Evolutionary conservation across 331 rosid genomes (phyloP).

Genomic region (Acacia pycnantha): DNA sequence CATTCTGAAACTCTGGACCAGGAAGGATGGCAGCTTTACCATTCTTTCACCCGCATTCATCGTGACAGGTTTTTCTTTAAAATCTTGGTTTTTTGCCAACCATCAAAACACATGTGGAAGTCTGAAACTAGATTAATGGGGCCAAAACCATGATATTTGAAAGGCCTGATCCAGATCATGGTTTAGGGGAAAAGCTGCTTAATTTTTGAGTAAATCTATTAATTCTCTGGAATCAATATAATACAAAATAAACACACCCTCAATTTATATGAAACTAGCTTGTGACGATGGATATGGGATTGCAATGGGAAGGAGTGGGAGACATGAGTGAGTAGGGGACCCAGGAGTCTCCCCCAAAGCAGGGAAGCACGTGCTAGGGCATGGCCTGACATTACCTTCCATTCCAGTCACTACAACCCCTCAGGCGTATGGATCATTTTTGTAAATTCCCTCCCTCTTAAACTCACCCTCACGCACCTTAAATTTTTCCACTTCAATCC

Average conservation of each 20-base stretch:
- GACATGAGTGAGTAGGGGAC: constrained; percentile 2
- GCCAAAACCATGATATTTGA: no score
- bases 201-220: no score
- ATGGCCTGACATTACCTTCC: constrained; percentile 20
- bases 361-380: constrained; percentile 44
- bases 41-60: neutral
- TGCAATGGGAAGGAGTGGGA: neutral
- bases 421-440: neutral
- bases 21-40: neutral
- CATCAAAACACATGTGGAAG: no score
- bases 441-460: neutral
- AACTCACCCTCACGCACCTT: neutral
- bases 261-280: neutral
- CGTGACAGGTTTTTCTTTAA: neutral
- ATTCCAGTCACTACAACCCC: neutral
- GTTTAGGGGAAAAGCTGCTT: no score
- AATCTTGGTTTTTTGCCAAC: no score
- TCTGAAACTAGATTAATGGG: no score
- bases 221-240: no score
- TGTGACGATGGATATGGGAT: neutral
- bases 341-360: constrained; percentile 5
- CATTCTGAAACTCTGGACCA: neutral
- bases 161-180: no score
- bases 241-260: no score
- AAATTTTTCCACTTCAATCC: neutral